phyloP scores from a whole-genome alignment of 1,139 yeast genomes.

The Geotrichum candidum region DNA sequence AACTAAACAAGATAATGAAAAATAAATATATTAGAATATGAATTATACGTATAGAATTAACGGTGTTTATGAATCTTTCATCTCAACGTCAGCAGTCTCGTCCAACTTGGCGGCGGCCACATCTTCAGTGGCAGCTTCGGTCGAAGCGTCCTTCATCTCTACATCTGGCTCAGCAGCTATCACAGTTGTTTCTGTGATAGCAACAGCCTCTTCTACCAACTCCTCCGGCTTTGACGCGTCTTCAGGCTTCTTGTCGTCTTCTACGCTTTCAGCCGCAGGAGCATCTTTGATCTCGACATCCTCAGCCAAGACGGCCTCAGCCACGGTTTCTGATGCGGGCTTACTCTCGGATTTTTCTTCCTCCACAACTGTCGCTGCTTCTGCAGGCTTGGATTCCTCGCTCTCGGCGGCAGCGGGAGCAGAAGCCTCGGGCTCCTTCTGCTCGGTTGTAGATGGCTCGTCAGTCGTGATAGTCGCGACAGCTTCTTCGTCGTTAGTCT shows the following conservation, averaged over 20 bases:
- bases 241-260: conserved; percentile 2
- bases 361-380: background rate
- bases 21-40: background rate
- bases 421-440: background rate
- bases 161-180: background rate
- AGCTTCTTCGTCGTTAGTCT: conserved; percentile 13
- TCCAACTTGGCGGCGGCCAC: conserved; percentile 6
- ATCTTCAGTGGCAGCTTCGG: conserved; percentile 6
- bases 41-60: background rate
- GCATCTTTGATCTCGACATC: background rate
- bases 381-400: conserved; percentile 3
- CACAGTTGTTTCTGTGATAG: background rate
- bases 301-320: background rate
- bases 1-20: background rate
- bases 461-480: conserved; percentile 3
- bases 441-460: conserved; percentile 7
- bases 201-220: background rate
- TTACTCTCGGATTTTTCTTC: background rate
- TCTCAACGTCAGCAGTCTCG: conserved; percentile 17
- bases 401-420: background rate
- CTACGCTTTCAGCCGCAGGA: background rate
- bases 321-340: conserved; percentile 1
- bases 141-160: conserved; percentile 2
- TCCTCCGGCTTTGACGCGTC: background rate
- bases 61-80: conserved; percentile 16